Evolutionary conservation across 305 asterid genomes (phyloP).

Genomic region (Solanum hybrid): DNA sequence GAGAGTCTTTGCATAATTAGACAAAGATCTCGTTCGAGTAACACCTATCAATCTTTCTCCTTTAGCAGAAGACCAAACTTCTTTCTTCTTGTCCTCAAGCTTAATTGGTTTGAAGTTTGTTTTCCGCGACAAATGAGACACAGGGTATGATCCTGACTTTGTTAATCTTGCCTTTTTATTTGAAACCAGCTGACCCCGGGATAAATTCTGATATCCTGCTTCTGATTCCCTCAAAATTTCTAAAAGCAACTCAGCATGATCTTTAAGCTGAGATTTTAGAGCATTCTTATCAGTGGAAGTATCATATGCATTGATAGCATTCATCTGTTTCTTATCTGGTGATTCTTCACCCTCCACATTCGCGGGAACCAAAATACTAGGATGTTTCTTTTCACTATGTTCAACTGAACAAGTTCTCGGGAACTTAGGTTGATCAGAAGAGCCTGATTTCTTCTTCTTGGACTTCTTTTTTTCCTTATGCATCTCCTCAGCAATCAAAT

Average conservation of each 20-base stretch:
- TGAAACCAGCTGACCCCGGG: constrained; percentile 15
- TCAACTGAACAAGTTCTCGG: constrained; percentile 49
- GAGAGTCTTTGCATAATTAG: not conserved
- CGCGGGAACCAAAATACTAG: constrained; percentile 26
- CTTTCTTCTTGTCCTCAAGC: constrained; percentile 43
- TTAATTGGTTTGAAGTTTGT: constrained; percentile 39
- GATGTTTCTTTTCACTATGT: constrained; percentile 30
- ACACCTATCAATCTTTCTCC: constrained; percentile 13
- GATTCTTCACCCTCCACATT: constrained; percentile 11
- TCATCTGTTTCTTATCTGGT: not conserved
- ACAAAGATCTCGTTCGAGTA: not conserved
- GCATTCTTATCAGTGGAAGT: not conserved
- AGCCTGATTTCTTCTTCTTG: constrained; percentile 10
- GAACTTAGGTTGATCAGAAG: constrained; percentile 23
- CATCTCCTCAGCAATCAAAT: constrained; percentile 32
- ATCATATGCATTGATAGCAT: not conserved
- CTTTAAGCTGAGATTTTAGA: not conserved
- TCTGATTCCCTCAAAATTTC: constrained; percentile 23
- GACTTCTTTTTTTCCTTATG: constrained; percentile 18
- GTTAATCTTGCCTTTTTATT: constrained; percentile 13
- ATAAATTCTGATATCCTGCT: constrained; percentile 15
- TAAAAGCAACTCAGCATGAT: constrained; percentile 26
- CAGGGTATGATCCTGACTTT: constrained; percentile 53
- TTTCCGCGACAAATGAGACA: constrained; percentile 10
- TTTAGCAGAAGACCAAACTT: constrained; percentile 36